Base-by-base conservation (phyloP, 129 eudicot species). In the Pseudognaphalium luteoalbum region DNA sequence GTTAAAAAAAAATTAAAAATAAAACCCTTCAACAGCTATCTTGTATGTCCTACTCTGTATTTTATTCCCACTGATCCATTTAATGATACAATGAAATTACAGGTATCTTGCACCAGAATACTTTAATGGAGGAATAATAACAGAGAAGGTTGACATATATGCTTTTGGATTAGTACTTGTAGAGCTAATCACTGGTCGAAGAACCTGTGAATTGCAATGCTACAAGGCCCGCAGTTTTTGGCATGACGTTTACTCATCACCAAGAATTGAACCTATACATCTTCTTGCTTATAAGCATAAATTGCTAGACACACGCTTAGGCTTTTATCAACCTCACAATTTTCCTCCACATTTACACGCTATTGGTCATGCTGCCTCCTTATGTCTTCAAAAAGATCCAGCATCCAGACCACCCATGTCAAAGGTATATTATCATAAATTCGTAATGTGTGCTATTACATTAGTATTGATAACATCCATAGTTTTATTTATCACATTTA, bases 31-130 rank as follows among this genome's bases (percentile, higher is more conserved):
- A 17, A 54, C 19, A 1, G 15, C 58, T 72, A 73, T 11, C 34
- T 12, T 22, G 9, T 52, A 73, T 73, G 17, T 75, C 71, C 41
- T 63, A 28, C 28, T 25, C 28, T 1, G 28, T 25, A 25, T 25
- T 3, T 20, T 64, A 10, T 66, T 65, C 63, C 32, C 12, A 25
- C 1, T 25, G 28, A 25, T 25, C 28, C 28, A 63, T 19, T 51
- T 19, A 32, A 22, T 66, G 17, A 6, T 35, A 35, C 41, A 41
- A 41, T 41, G 47, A 41, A 41, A 34, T 41, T 47, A 19, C 76
- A 93, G 98, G 82, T 93, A 85, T 79, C 90, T 93, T 70, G 97
- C 97, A 80, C 98, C 98, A 65, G 98, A 90, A 66, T 88, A 87
- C 85, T 85, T 85, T 44, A 82, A 73, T 60, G 90, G 85, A 64